Evolutionary conservation across 441 rosid genomes (phyloP).

Genomic region (Pelargonium myrrhifolium): DNA sequence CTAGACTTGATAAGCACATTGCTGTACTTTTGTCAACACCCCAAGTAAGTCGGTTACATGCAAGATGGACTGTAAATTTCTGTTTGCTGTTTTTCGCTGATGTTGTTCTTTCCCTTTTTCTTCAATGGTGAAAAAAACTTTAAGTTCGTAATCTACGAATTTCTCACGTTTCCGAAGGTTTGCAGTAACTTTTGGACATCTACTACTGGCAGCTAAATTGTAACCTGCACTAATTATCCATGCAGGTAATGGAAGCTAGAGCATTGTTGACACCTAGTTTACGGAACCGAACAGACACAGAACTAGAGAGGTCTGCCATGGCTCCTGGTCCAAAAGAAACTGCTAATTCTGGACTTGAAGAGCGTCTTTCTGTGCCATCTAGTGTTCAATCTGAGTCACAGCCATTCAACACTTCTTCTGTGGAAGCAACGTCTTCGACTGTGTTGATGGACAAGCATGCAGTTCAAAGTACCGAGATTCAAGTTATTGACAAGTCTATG

Average conservation of each 20-base stretch:
- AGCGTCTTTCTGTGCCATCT: constrained; percentile 35
- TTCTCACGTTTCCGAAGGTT: neutral
- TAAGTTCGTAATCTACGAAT: neutral
- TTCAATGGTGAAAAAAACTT: neutral
- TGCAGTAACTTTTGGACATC: neutral
- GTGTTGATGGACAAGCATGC: constrained; percentile 49
- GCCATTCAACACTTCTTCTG: constrained; percentile 24
- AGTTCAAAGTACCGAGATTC: constrained; percentile 44
- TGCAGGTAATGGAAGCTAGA: constrained; percentile 73
- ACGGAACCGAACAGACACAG: constrained; percentile 21
- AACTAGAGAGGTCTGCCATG: neutral
- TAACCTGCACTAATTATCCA: neutral
- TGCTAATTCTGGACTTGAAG: constrained; percentile 23
- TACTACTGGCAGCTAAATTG: neutral
- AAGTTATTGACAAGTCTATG: constrained; percentile 62
- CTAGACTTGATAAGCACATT: constrained; percentile 50
- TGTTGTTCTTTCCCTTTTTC: neutral
- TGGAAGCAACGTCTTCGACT: constrained; percentile 20
- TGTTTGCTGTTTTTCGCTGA: neutral
- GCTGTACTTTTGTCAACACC: constrained; percentile 49
- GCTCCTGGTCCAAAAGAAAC: constrained; percentile 14
- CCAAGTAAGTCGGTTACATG: constrained; percentile 33
- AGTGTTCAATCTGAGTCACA: constrained; percentile 24
- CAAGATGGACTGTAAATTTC: neutral
- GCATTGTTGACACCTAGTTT: constrained; percentile 50